Percentiles rank a stretch among this genome's conserved stretches.
Conservation (phyloP, 192 early-diverging fungal genomes). For the Podila minutissima region DNA sequence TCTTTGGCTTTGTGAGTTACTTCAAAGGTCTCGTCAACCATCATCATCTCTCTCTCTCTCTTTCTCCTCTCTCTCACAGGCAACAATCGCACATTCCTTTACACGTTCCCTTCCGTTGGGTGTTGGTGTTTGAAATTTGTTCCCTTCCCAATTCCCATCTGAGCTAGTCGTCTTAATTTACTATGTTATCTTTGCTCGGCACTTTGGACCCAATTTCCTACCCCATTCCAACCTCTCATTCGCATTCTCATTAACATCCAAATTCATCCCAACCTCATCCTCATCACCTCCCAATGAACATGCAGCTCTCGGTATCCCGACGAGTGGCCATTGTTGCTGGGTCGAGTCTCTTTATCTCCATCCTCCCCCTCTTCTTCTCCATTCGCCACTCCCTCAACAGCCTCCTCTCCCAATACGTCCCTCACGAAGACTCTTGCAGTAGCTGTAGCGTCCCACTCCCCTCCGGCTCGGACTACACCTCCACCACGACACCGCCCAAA, state of each 20-base stretch:
- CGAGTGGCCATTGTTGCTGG: background rate
- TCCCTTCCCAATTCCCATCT: too few relatives aligned
- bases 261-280: background rate
- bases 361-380: slow-evolving; percentile 7
- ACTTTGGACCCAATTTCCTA: background rate
- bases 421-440: background rate
- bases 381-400: slow-evolving; percentile 6
- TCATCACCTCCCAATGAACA: background rate
- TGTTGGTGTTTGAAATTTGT: too few relatives aligned
- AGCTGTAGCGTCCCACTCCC: background rate
- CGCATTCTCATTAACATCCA: background rate
- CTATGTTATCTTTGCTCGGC: background rate
- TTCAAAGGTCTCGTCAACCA: too few relatives aligned
- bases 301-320: background rate
- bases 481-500: background rate
- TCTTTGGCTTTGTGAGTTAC: too few relatives aligned
- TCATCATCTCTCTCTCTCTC: background rate
- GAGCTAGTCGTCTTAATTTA: too few relatives aligned
- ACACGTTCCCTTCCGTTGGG: too few relatives aligned
- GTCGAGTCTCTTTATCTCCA: background rate
- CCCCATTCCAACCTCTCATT: background rate
- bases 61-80: background rate
- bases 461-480: background rate
- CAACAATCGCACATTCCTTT: too few relatives aligned
- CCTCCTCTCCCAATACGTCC: background rate